A percentile compares a stretch with the other conserved stretches of the same genome.
phyloP scores from a whole-genome alignment of 305 asterid species.

The Striga hermonthica region DNA sequence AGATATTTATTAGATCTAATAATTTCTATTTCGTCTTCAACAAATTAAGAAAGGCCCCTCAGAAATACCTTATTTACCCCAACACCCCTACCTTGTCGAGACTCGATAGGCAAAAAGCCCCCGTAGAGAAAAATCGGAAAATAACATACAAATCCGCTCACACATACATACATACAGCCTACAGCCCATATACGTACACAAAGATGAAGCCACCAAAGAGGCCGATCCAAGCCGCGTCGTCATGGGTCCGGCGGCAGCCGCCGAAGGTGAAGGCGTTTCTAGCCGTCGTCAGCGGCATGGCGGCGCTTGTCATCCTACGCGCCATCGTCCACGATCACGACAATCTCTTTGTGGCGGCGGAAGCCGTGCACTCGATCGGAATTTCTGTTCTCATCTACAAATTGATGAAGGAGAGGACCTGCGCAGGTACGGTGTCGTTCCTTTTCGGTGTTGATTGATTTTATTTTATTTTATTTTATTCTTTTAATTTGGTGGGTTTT shows the following conservation, averaged over 20 bases:
- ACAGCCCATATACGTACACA: not conserved
- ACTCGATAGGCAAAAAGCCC: not conserved
- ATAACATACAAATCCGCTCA: not conserved
- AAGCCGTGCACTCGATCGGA: conserved; percentile 84
- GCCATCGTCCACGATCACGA: conserved; percentile 89
- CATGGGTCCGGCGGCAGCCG: conserved; percentile 92
- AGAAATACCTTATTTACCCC: not conserved
- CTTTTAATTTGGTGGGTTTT: conserved; percentile 21
- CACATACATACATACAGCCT: not conserved
- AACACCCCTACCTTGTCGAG: not conserved
- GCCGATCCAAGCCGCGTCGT: conserved; percentile 66
- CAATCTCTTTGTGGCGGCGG: conserved; percentile 87
- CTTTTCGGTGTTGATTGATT: not conserved
- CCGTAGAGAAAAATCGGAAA: not conserved
- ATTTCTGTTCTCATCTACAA: conserved; percentile 78
- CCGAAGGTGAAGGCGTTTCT: conserved; percentile 88
- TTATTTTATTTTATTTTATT: not conserved
- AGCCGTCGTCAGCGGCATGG: conserved; percentile 75
- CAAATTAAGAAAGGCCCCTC: not conserved
- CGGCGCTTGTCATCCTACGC: conserved; percentile 73
- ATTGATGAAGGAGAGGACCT: conserved; percentile 85
- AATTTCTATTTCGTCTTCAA: not conserved
- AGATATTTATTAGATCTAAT: too few relatives aligned
- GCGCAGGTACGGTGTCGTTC: conserved; percentile 59
- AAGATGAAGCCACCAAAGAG: conserved; percentile 59